Evolutionary conservation across 306 rosid genomes (phyloP).

Genomic region (Sphenostylis stenocarpa): DNA sequence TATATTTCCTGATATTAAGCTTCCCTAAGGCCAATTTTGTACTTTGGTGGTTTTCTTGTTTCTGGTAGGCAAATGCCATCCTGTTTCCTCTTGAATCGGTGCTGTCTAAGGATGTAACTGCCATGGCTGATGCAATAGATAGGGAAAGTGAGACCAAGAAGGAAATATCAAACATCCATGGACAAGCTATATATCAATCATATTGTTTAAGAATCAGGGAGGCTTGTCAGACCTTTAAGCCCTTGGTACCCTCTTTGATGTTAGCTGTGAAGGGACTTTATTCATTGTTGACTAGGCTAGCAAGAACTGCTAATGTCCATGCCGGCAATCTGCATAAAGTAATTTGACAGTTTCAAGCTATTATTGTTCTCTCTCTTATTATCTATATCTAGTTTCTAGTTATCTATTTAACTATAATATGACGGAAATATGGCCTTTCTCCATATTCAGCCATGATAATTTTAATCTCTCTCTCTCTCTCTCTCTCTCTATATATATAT

Average conservation of each 20-base stretch:
- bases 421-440: too few relatives aligned
- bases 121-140: constrained; percentile 78
- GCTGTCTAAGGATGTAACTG: constrained; percentile 89
- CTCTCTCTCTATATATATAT: not conserved
- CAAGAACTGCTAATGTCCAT: constrained; percentile 89
- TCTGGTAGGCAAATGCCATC: constrained; percentile 70
- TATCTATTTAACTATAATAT: too few relatives aligned
- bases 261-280: constrained; percentile 81
- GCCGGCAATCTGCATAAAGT: constrained; percentile 98
- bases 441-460: too few relatives aligned
- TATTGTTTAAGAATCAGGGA: constrained; percentile 78
- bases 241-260: constrained; percentile 74
- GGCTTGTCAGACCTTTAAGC: constrained; percentile 72
- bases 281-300: constrained; percentile 83
- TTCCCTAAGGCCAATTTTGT: constrained; percentile 30
- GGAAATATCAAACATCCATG: constrained; percentile 89
- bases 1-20: constrained; percentile 16
- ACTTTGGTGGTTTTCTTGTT: constrained; percentile 37
- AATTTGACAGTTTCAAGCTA: constrained; percentile 36
- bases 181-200: constrained; percentile 96
- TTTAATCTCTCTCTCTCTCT: not conserved
- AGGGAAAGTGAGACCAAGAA: constrained; percentile 74
- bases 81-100: constrained; percentile 91
- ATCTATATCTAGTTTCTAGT: too few relatives aligned
- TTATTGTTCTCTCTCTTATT: not conserved